Conservation (phyloP, 768 basidiomycete genomes). For the Pisolithus orientalis region DNA sequence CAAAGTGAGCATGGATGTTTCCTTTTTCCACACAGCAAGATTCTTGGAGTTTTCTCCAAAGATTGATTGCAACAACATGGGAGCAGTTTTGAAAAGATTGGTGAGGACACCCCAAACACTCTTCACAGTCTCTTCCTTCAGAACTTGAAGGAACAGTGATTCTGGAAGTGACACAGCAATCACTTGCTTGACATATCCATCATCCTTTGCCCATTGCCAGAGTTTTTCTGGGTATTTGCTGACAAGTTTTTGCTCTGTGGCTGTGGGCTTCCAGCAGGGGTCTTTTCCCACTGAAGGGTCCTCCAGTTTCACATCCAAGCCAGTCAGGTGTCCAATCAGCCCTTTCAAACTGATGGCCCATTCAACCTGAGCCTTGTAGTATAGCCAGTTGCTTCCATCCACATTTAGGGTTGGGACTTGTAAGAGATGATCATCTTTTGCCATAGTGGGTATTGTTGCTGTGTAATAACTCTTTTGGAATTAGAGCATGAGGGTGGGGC, state of each 20-base stretch:
- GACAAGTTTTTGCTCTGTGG: background rate
- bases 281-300: no score
- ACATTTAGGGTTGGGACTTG: no score
- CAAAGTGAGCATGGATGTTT: constrained; percentile 28
- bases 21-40: constrained; percentile 15
- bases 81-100: background rate
- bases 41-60: background rate
- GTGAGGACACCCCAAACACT: background rate
- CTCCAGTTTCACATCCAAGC: no score
- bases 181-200: constrained; percentile 21
- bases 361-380: no score
- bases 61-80: background rate
- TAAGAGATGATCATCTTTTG: background rate
- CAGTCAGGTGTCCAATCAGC: no score
- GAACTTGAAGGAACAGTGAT: background rate
- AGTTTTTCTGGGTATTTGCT: background rate
- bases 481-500: background rate
- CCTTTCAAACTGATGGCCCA: no score
- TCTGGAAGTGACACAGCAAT: background rate
- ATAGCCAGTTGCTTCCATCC: no score
- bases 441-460: background rate
- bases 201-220: constrained; percentile 20
- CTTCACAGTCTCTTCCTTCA: background rate
- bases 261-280: no score
- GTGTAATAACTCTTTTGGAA: background rate